Base-by-base conservation (phyloP, 129 eudicot species). In the Heracleum sosnowskyi region DNA sequence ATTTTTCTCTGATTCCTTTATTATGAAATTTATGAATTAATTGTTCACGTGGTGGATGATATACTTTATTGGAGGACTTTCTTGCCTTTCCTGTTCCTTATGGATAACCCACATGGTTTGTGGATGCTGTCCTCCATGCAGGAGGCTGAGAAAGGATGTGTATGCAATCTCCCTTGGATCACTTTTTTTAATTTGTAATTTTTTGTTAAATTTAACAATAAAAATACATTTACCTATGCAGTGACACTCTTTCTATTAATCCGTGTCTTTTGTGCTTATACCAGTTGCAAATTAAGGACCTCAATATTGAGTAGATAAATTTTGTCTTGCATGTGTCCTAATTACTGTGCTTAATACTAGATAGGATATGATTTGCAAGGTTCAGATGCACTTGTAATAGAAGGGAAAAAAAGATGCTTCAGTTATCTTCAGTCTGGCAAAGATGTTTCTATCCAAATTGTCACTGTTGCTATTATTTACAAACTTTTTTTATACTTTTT, bases 401-500 rank as follows among this genome's bases (percentile, higher is more conserved):
- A 31, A 34, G 16, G n/a, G 1, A 17, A 15, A 28, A 28, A 40
- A 77, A 62, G 31, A 62, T 77, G 55, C 47, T 57, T 57, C 16
- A 77, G 18, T 74, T 77, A 18, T 57, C 66, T 60, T 24, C 41
- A 24, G 51, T 39, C 49, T 39, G 40, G 20, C n/a, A 39, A 76
- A 64, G 74, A 29, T 69, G 9, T 36, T 57, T 28, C 35, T 33
- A 64, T 71, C 15, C 29, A 26, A 79, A 5, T 28, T 79, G 42
- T 40, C 26, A 11, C 79, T 7, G 45, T 51, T 62, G 34, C 35
- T 22, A 74, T 18, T 12, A 77, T 26, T 44, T 33, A 22, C 15
- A 35, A 31, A 62, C 62, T 75, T 16, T 76, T 76, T 40, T 73
- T 26, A 34, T 73, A 26, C 45, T 71, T 5, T 73, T 31, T 78